Evolutionary conservation across 116 monocot genomes (phyloP).

Genomic region (Dioscorea cayenensis): DNA sequence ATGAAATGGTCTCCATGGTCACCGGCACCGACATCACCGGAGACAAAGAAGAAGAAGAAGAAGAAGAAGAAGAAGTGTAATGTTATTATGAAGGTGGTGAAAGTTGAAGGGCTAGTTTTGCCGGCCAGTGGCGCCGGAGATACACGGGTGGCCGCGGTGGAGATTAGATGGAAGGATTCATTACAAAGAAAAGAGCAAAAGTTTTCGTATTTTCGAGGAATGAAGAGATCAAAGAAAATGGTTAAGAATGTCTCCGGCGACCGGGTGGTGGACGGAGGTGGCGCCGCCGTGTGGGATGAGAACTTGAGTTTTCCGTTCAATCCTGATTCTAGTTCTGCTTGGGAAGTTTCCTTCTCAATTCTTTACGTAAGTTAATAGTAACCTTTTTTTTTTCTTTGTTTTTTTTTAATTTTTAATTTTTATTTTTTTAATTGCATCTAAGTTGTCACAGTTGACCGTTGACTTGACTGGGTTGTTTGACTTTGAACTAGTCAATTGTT

Average conservation of each 20-base stretch:
- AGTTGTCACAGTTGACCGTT: neutral
- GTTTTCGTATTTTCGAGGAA: neutral
- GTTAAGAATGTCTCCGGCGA: conserved; percentile 1
- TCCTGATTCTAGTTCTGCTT: neutral
- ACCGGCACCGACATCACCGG: neutral
- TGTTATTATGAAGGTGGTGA: conserved; percentile 5
- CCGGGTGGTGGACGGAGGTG: conserved; percentile 4
- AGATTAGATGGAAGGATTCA: conserved; percentile 13
- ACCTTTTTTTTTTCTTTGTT: neutral
- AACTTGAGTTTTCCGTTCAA: conserved; percentile 7
- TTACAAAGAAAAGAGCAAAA: neutral
- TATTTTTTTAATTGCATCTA: neutral
- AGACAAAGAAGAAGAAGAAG: conserved; percentile 2
- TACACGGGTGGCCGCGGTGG: conserved; percentile 9
- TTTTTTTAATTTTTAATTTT: neutral
- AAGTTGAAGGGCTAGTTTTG: conserved; percentile 11
- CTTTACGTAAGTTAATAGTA: conserved; percentile 21
- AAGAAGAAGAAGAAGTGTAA: conserved; percentile 3
- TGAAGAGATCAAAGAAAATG: neutral
- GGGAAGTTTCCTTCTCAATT: conserved; percentile 25
- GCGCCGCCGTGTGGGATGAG: conserved; percentile 13
- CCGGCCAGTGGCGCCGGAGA: neutral
- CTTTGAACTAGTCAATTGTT: neutral
- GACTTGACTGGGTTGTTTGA: neutral
- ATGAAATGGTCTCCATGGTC: conserved; percentile 16